These are phyloP conservation scores for Pseudisothecium myosuroides DNA, from an alignment of 225 moss, liverwort and hornwort species.

Conservation along the genomic window DNA sequence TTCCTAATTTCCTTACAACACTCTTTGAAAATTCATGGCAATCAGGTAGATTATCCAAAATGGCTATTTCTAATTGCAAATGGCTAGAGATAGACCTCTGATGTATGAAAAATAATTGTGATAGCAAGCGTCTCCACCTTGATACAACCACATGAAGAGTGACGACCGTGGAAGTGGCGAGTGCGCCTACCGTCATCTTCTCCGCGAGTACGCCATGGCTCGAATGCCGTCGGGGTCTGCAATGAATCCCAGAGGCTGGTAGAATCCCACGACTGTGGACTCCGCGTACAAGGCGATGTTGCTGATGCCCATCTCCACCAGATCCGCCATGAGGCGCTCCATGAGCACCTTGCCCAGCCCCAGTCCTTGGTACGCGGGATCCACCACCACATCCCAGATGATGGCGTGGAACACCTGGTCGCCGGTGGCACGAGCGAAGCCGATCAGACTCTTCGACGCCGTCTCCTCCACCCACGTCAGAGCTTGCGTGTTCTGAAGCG, in stretches of 20 bases:
- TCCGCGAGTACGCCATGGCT: slow-evolving; percentile 75
- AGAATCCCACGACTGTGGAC: slow-evolving; percentile 69
- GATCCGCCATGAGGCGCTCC: slow-evolving; percentile 83
- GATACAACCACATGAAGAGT: neutral
- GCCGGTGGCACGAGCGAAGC: slow-evolving; percentile 78
- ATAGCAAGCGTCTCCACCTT: neutral
- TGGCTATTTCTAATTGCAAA: neutral
- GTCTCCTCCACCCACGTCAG: slow-evolving; percentile 66
- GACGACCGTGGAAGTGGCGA: neutral
- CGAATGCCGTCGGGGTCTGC: slow-evolving; percentile 76
- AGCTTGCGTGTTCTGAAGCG: slow-evolving; percentile 71
- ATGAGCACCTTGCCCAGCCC: slow-evolving; percentile 90
- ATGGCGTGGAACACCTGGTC: slow-evolving; percentile 80
- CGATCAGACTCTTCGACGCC: slow-evolving; percentile 48
- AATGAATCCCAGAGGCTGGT: slow-evolving; percentile 75
- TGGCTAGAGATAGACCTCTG: neutral
- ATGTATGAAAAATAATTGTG: neutral
- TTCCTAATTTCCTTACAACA: too few species aligned
- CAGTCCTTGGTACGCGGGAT: slow-evolving; percentile 70
- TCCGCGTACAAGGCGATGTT: slow-evolving; percentile 86
- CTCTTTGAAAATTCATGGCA: neutral
- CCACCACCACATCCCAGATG: slow-evolving; percentile 93
- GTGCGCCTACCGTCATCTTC: slow-evolving; percentile 1
- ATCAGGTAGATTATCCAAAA: neutral
- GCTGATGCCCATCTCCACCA: slow-evolving; percentile 70